Conservation (phyloP, 495 filamentous ascomycete species). For the Coniosporium apollinis region DNA sequence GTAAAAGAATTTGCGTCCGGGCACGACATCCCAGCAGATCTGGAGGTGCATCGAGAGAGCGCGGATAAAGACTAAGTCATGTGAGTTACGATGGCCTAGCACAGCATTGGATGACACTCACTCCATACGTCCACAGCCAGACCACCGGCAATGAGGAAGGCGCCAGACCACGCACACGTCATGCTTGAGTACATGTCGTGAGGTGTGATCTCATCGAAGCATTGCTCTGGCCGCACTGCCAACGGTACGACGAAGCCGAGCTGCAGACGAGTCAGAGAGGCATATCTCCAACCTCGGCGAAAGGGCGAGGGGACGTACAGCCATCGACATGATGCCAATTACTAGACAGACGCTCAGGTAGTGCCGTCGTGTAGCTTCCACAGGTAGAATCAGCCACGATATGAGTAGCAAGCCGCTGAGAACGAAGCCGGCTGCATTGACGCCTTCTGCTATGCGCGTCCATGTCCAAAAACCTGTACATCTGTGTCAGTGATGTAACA, state of each 20-base stretch:
- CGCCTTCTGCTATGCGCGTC: conserved; percentile 51
- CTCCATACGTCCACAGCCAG: conserved; percentile 71
- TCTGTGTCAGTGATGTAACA: conserved; percentile 9
- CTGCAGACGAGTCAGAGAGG: conserved; percentile 27
- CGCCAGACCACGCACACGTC: conserved; percentile 76
- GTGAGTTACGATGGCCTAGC: background rate
- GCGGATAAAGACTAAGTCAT: conserved; percentile 52
- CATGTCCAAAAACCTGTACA: conserved; percentile 43
- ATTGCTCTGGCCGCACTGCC: conserved; percentile 62
- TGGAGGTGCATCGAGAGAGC: conserved; percentile 88
- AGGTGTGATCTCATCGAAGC: conserved; percentile 79
- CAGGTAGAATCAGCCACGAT: conserved; percentile 68
- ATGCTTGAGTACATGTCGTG: conserved; percentile 74
- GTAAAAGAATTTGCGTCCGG: conserved; percentile 84
- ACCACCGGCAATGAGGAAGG: conserved; percentile 70
- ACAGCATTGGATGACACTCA: conserved; percentile 18
- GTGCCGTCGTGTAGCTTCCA: conserved; percentile 81
- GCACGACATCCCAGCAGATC: conserved; percentile 90
- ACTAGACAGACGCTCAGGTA: conserved; percentile 82
- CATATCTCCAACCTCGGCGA: background rate
- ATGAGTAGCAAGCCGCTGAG: conserved; percentile 61
- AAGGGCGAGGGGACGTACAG: conserved; percentile 36
- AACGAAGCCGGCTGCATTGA: conserved; percentile 57
- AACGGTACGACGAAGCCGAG: conserved; percentile 85
- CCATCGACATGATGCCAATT: conserved; percentile 54